Percentiles rank a stretch among this genome's conserved stretches.
Conservation (phyloP, 2,329 filamentous ascomycete genomes). For the Cordyceps farinosa region DNA sequence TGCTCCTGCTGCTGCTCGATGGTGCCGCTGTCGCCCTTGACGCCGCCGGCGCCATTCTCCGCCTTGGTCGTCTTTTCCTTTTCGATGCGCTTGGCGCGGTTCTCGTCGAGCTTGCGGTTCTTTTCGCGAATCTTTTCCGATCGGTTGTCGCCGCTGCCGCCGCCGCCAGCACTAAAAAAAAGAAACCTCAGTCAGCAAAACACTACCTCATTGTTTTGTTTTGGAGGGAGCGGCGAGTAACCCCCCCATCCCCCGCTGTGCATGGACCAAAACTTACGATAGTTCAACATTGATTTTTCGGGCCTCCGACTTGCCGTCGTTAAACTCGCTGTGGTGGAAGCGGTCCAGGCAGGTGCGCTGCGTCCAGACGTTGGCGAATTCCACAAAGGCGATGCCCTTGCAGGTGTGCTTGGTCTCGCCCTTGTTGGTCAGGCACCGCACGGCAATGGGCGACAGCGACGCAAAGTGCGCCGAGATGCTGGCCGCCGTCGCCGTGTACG, state of each 20-base stretch:
- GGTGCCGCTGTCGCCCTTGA: conserved; percentile 24
- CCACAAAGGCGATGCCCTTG: conserved; percentile 80
- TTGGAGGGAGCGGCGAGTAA: neutral
- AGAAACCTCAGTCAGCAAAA: neutral
- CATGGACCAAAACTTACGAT: conserved; percentile 54
- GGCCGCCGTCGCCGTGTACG: conserved; percentile 71
- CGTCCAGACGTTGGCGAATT: conserved; percentile 80
- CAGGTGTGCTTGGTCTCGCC: conserved; percentile 55
- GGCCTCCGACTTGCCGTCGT: conserved; percentile 49
- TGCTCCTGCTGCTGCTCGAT: conserved; percentile 27
- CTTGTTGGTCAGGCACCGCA: conserved; percentile 66
- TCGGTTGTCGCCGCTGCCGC: conserved; percentile 69
- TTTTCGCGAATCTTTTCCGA: conserved; percentile 77
- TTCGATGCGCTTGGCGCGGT: conserved; percentile 47
- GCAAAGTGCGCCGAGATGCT: conserved; percentile 73
- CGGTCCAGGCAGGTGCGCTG: conserved; percentile 92
- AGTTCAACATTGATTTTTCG: conserved; percentile 90
- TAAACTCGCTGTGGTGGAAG: conserved; percentile 81
- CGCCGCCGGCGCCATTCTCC: conserved; percentile 26
- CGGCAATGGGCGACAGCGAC: conserved; percentile 50
- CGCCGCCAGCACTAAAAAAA: conserved; percentile 69
- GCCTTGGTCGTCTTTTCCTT: conserved; percentile 41
- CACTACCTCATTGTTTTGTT: no score
- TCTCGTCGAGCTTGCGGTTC: conserved; percentile 78
- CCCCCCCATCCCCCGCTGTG: no score